A percentile compares a stretch with the other conserved stretches of the same genome.
Conservation (phyloP, 768 basidiomycete species). For the Termitomyces bulborhizus region DNA sequence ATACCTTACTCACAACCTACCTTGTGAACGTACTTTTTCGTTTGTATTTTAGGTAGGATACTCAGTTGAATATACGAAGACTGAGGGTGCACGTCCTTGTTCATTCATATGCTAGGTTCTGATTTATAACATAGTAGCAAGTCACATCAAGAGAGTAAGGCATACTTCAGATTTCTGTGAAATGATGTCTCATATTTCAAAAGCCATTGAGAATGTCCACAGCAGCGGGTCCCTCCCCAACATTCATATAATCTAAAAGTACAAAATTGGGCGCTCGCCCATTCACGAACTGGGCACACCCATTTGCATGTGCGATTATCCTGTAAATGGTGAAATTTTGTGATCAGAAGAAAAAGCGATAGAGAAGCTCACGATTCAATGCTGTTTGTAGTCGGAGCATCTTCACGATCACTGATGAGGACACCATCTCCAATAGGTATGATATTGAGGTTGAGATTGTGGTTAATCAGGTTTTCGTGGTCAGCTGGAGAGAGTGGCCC, state of each 20-base stretch:
- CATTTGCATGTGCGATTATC: constrained; percentile 33
- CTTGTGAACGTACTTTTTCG: no score
- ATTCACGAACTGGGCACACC: constrained; percentile 36
- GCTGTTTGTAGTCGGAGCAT: constrained; percentile 32
- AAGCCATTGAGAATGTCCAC: constrained; percentile 41
- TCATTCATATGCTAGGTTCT: no score
- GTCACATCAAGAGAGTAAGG: no score
- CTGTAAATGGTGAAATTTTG: constrained; percentile 12
- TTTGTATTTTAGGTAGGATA: no score
- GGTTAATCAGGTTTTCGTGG: constrained; percentile 39
- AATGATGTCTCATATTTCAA: background rate
- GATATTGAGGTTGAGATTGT: constrained; percentile 44
- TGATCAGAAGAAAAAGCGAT: background rate
- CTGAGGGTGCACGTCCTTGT: no score
- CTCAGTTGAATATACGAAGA: no score
- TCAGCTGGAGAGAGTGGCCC: constrained; percentile 3
- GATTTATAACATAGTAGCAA: no score
- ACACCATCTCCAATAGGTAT: constrained; percentile 19
- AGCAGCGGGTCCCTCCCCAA: constrained; percentile 38
- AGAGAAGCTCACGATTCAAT: constrained; percentile 27
- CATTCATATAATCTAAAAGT: constrained; percentile 46
- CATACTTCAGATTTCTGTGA: background rate
- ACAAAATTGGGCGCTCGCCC: constrained; percentile 46
- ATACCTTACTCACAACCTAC: no score
- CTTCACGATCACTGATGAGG: constrained; percentile 30